phyloP scores from a whole-genome alignment of 176 grass and related monocot species.

The Canna indica region DNA sequence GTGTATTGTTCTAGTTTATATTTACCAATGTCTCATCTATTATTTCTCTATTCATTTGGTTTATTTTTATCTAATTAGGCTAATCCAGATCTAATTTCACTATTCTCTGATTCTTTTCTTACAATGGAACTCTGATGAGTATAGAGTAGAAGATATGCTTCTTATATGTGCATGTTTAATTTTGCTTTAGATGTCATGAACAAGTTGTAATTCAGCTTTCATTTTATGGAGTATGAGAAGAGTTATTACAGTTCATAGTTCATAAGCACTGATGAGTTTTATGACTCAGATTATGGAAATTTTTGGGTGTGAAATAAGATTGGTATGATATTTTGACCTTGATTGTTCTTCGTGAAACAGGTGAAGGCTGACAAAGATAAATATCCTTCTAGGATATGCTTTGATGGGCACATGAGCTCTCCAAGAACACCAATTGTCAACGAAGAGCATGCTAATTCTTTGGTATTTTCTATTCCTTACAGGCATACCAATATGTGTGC shows the following conservation, averaged over 20 bases:
- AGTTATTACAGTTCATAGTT: background rate
- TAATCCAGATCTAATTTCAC: background rate
- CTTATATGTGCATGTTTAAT: too few species aligned
- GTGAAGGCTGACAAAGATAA: slow-evolving; percentile 85
- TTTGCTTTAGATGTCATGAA: too few species aligned
- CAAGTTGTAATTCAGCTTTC: background rate
- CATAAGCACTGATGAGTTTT: background rate
- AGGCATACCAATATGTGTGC: too few species aligned
- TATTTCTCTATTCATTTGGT: background rate
- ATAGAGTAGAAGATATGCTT: too few species aligned
- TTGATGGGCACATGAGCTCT: slow-evolving; percentile 51
- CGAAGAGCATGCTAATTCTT: slow-evolving; percentile 40
- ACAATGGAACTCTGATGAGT: background rate
- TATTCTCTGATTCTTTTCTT: background rate
- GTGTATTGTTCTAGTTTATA: background rate
- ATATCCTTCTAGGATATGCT: slow-evolving; percentile 30
- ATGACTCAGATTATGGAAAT: too few species aligned
- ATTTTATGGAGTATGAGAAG: background rate
- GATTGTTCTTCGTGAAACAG: slow-evolving; percentile 22
- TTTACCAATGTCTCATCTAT: background rate
- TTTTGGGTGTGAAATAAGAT: too few species aligned
- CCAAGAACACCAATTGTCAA: slow-evolving; percentile 49
- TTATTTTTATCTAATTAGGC: too few species aligned
- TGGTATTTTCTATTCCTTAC: slow-evolving; percentile 28
- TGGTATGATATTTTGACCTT: too few species aligned